Conservation (phyloP, 345 rosid genomes). For the Salix brachista region DNA sequence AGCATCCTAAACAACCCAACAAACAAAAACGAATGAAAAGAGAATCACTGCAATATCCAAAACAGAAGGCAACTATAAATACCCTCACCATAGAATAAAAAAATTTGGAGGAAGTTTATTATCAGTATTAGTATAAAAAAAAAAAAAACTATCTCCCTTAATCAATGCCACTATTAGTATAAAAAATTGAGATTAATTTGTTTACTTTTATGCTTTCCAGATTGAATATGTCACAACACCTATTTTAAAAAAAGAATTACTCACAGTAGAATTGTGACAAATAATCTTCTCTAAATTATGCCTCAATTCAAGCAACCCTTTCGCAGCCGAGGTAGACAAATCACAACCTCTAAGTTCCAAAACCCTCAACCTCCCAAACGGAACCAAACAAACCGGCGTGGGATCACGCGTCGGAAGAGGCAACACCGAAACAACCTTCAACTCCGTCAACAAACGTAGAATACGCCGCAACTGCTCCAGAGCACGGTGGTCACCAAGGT, state of each 20-base stretch:
- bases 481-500: conserved; percentile 94
- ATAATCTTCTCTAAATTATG: conserved; percentile 85
- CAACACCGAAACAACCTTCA: conserved; percentile 78
- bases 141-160: not conserved
- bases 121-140: no score
- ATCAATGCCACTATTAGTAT: not conserved
- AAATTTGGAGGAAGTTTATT: not conserved
- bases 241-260: conserved; percentile 19
- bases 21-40: not conserved
- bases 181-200: not conserved
- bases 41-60: not conserved
- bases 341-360: conserved; percentile 92
- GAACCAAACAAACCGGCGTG: conserved; percentile 79
- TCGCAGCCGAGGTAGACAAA: conserved; percentile 87
- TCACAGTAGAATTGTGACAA: conserved; percentile 95
- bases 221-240: not conserved
- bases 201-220: not conserved
- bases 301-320: conserved; percentile 81
- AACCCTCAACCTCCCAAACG: conserved; percentile 68
- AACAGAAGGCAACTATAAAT: not conserved
- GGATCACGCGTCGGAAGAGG: conserved; percentile 80
- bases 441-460: conserved; percentile 67
- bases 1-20: conserved; percentile 57
- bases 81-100: not conserved
- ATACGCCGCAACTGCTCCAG: conserved; percentile 93